Percentiles rank a stretch among this genome's conserved stretches.
These are phyloP conservation scores for Rhodotorula sp. DNA, from an alignment of 1,284 basidiomycete species.

Conservation along the genomic window DNA sequence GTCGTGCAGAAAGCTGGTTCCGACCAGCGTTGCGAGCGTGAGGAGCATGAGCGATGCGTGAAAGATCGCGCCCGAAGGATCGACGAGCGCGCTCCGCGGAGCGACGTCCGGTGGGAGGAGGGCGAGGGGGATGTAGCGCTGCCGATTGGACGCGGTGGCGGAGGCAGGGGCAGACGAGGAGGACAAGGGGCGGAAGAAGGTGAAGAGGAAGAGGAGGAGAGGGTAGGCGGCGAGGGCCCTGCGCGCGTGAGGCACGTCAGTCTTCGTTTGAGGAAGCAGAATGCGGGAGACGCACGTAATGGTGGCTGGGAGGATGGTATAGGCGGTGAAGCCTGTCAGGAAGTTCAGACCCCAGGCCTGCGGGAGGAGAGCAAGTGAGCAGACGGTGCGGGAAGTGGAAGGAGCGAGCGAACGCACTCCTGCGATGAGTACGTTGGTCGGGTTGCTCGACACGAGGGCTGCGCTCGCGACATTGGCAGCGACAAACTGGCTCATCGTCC, in stretches of 20 bases:
- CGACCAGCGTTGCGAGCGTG: slow-evolving; percentile 63
- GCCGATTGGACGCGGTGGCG: slow-evolving; percentile 3
- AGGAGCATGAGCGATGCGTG: slow-evolving; percentile 57
- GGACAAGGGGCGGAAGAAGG: slow-evolving; percentile 8
- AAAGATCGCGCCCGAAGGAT: slow-evolving; percentile 59
- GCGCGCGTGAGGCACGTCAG: neutral
- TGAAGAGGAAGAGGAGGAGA: slow-evolving; percentile 50
- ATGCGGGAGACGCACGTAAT: slow-evolving; percentile 57
- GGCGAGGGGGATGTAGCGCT: slow-evolving; percentile 52
- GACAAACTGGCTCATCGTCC: slow-evolving; percentile 69
- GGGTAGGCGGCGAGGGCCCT: slow-evolving; percentile 51
- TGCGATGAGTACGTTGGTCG: slow-evolving; percentile 53
- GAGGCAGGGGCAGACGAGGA: neutral
- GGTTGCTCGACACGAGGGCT: slow-evolving; percentile 50
- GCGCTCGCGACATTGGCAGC: slow-evolving; percentile 72
- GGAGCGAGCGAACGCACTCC: slow-evolving; percentile 24
- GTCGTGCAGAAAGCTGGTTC: slow-evolving; percentile 59
- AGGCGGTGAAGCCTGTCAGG: slow-evolving; percentile 45
- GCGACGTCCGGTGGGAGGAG: slow-evolving; percentile 56
- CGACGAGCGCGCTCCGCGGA: slow-evolving; percentile 56
- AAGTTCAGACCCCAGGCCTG: slow-evolving; percentile 47
- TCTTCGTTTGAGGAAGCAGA: accelerated
- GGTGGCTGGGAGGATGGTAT: slow-evolving; percentile 51
- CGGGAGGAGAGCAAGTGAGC: no score
- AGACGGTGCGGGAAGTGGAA: no score